A percentile compares a stretch with the other conserved stretches of the same genome.
phyloP scores from a whole-genome alignment of 148 eudicot genomes.

The Hydrangea macrophylla region DNA sequence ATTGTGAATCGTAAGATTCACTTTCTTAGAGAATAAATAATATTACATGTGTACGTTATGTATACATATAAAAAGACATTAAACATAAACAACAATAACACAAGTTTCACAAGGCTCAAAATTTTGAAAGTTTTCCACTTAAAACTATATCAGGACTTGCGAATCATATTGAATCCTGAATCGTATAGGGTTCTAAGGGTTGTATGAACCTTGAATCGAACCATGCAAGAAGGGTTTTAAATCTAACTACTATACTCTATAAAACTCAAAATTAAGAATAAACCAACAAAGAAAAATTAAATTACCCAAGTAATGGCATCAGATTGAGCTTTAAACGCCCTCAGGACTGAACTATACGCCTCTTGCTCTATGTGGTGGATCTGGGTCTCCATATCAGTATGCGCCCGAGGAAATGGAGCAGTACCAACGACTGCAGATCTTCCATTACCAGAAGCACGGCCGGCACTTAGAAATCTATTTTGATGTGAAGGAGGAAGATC shows the following conservation, averaged over 20 bases:
- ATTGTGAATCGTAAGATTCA: no score
- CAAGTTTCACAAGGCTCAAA: no score
- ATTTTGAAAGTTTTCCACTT: no score
- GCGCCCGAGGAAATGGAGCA: slow-evolving; percentile 59
- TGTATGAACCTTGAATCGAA: no score
- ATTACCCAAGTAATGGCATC: slow-evolving; percentile 93
- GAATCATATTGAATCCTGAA: no score
- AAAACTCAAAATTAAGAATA: slow-evolving; percentile 4
- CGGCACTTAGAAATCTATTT: slow-evolving; percentile 66
- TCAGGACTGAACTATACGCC: slow-evolving; percentile 74
- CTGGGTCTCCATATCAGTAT: slow-evolving; percentile 73
- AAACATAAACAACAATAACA: no score
- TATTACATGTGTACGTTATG: no score
- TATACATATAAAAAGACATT: no score
- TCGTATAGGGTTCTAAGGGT: no score
- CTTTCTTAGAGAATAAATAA: no score
- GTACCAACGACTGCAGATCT: slow-evolving; percentile 55
- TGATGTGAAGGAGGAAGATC: slow-evolving; percentile 89
- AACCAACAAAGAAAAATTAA: background rate
- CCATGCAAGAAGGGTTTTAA: slow-evolving; percentile 15
- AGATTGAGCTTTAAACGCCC: slow-evolving; percentile 90
- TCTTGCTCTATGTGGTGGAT: slow-evolving; percentile 87
- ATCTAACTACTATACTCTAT: slow-evolving; percentile 3
- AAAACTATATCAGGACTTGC: no score
- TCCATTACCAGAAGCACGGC: slow-evolving; percentile 62